Conservation (phyloP, 78 protist species). For the Creolimax fragrantissima region DNA sequence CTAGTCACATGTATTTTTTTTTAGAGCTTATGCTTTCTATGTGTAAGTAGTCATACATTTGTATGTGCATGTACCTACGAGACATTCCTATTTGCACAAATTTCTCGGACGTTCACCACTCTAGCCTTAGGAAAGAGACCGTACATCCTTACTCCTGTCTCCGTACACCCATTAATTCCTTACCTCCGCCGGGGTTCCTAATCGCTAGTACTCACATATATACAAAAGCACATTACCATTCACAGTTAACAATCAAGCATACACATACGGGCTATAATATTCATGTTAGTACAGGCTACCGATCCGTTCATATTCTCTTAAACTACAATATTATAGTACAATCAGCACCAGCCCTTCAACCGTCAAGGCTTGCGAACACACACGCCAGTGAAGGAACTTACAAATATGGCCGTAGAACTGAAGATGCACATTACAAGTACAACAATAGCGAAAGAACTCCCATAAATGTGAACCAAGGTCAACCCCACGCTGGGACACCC, state of each 20-base stretch:
- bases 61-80: too few relatives aligned
- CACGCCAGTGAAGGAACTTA: not conserved
- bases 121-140: too few relatives aligned
- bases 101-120: too few relatives aligned
- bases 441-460: not conserved
- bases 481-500: not conserved
- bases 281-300: not conserved
- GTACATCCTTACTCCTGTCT: too few relatives aligned
- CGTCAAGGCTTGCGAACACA: not conserved
- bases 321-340: not conserved
- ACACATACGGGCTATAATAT: not conserved
- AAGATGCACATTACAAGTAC: too few relatives aligned
- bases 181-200: too few relatives aligned
- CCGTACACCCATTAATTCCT: too few relatives aligned
- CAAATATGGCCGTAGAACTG: not conserved
- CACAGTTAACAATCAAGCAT: not conserved
- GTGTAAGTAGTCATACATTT: too few relatives aligned
- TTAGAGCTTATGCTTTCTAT: too few relatives aligned
- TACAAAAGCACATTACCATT: not conserved
- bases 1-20: too few relatives aligned
- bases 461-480: not conserved
- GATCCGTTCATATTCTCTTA: not conserved
- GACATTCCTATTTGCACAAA: too few relatives aligned
- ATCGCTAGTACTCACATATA: too few relatives aligned
- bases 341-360: not conserved